These are phyloP conservation scores for Chlorella sp. DNA, from an alignment of 139 green algal species.

Conservation along the genomic window DNA sequence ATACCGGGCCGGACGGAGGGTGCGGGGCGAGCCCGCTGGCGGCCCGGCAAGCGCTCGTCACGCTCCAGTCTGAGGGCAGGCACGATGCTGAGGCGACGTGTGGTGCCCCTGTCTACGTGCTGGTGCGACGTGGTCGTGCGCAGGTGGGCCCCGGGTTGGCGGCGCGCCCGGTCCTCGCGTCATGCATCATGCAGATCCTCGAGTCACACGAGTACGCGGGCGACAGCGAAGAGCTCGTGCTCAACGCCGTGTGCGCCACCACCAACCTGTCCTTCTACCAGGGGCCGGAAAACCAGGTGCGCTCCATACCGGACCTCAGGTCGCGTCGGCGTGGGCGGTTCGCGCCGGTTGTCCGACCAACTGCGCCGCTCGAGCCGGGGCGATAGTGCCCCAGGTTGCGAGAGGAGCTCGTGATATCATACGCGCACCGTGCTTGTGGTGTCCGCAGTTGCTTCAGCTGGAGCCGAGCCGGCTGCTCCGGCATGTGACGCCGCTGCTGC, in stretches of 20 bases:
- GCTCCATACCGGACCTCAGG: too few relatives aligned
- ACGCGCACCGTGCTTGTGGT: background rate
- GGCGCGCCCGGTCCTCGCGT: slow-evolving; percentile 5
- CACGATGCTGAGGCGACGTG: too few relatives aligned
- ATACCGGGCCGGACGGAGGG: too few relatives aligned
- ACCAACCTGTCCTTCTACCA: slow-evolving; percentile 56
- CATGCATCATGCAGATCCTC: slow-evolving; percentile 23
- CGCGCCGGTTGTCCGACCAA: too few relatives aligned
- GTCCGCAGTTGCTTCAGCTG: slow-evolving; percentile 20
- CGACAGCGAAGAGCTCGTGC: slow-evolving; percentile 41
- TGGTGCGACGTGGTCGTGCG: too few relatives aligned
- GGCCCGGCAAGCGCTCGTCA: too few relatives aligned
- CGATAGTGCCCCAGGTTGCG: too few relatives aligned
- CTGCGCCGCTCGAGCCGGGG: too few relatives aligned
- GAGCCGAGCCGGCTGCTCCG: slow-evolving; percentile 21
- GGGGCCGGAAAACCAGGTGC: slow-evolving; percentile 23
- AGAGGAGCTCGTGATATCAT: background rate
- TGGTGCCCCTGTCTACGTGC: too few relatives aligned
- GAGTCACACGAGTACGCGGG: slow-evolving; percentile 7
- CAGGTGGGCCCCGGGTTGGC: slow-evolving; percentile 21
- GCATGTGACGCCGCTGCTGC: slow-evolving; percentile 39
- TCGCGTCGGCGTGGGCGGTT: too few relatives aligned
- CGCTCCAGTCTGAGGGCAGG: too few relatives aligned
- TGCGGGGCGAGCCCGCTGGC: too few relatives aligned
- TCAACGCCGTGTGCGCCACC: slow-evolving; percentile 43